phyloP scores from a whole-genome alignment of 768 basidiomycete species.

The Lactarius vividus region DNA sequence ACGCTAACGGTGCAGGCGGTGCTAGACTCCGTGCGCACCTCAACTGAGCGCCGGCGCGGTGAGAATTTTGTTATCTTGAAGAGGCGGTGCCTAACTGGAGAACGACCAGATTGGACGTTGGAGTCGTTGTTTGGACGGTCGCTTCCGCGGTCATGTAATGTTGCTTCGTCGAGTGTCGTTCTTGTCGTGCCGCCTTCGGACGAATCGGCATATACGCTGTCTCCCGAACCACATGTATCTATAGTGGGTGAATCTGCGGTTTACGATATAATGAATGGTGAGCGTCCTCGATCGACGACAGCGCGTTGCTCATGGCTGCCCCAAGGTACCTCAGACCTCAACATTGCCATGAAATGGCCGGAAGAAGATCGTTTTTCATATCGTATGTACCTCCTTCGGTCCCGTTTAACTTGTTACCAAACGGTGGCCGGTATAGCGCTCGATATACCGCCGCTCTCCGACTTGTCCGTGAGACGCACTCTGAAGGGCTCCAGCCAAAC shows the following conservation, averaged over 20 bases:
- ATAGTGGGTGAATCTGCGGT: slow-evolving; percentile 36
- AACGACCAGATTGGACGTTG: slow-evolving; percentile 67
- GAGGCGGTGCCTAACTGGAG: slow-evolving; percentile 21
- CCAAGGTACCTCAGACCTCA: slow-evolving; percentile 39
- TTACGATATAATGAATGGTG: slow-evolving; percentile 53
- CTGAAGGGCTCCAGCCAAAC: slow-evolving; percentile 75
- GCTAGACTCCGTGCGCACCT: slow-evolving; percentile 66
- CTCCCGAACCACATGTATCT: slow-evolving; percentile 48
- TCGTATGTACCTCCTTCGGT: slow-evolving; percentile 39
- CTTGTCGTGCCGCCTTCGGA: slow-evolving; percentile 43
- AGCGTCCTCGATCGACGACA: slow-evolving; percentile 24
- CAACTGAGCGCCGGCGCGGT: slow-evolving; percentile 56
- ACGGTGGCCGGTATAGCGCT: slow-evolving; percentile 34
- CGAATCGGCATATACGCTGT: slow-evolving; percentile 42
- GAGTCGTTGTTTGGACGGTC: slow-evolving; percentile 61
- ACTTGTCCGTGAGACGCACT: slow-evolving; percentile 64
- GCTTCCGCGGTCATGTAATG: slow-evolving; percentile 65
- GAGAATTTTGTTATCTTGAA: slow-evolving; percentile 20
- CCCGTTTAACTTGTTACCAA: slow-evolving; percentile 1
- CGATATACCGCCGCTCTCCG: slow-evolving; percentile 43
- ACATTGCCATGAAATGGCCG: slow-evolving; percentile 58
- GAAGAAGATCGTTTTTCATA: slow-evolving; percentile 51
- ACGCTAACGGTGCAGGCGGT: slow-evolving; percentile 72
- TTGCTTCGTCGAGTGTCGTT: slow-evolving; percentile 60
- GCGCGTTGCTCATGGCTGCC: slow-evolving; percentile 22